phyloP scores from a whole-genome alignment of 176 grass and related monocot species.

The Oryza rufipogon region DNA sequence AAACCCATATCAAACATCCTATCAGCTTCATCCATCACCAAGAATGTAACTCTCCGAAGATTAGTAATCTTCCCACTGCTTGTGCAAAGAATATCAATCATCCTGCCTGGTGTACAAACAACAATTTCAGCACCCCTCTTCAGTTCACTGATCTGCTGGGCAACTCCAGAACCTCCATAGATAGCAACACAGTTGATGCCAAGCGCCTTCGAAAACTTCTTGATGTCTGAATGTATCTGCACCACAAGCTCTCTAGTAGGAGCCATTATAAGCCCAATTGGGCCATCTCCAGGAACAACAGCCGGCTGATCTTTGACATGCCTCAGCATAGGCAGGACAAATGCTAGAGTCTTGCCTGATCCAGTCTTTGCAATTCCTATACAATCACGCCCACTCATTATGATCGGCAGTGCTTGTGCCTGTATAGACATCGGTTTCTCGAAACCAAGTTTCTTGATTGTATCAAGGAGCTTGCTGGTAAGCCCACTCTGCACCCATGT shows the following conservation, averaged over 20 bases:
- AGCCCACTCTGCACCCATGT: conserved; percentile 91
- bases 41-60: conserved; percentile 85
- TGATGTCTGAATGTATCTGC: conserved; percentile 93
- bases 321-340: conserved; percentile 96
- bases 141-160: conserved; percentile 95
- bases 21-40: conserved; percentile 98
- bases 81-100: conserved; percentile 97
- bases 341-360: conserved; percentile 94
- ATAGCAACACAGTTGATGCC: conserved; percentile 91
- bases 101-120: conserved; percentile 91
- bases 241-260: conserved; percentile 94
- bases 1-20: conserved; percentile 99
- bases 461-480: conserved; percentile 91
- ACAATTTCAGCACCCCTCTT: conserved; percentile 95
- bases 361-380: conserved; percentile 96
- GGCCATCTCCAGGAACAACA: conserved; percentile 87
- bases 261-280: conserved; percentile 93
- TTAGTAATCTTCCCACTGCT: conserved; percentile 96
- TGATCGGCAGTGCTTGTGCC: conserved; percentile 74
- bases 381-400: conserved; percentile 97
- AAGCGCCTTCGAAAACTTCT: conserved; percentile 85
- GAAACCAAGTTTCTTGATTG: conserved; percentile 92
- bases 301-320: conserved; percentile 94
- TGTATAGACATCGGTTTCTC: conserved; percentile 98
- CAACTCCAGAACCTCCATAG: conserved; percentile 94